Evolutionary conservation across 352 stramenopile species (phyloP), one percentile per base, ranked within the genome.

Genomic region (Phytopythium sindhum): DNA sequence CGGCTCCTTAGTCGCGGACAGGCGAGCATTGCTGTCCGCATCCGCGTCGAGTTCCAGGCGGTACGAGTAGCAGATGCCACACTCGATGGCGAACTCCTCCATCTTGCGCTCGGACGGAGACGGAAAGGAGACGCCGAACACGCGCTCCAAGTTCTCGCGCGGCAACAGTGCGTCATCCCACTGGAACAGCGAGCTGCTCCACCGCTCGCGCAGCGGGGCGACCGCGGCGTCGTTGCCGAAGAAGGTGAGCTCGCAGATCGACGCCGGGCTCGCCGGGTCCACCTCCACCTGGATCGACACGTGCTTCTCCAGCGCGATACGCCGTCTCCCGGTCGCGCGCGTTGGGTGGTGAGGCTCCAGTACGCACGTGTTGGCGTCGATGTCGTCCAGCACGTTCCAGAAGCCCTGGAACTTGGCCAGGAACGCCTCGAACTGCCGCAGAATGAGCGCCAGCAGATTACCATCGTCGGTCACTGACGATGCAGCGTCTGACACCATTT

Each of bases 21-120:
- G 24, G 0, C 23, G 47, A 8, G 0, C 23, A 11, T 21, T 44
- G 6, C 8, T n/a, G 2, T 45, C 26, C 0, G 23, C 39, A 31
- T 10, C 31, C 23, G 33, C 24, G 10, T n/a, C 59, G 4, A 70
- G 54, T 4, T 90, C 79, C 14, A 90, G 66, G 0, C 84, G 81
- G 56, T 96, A 96, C 63, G 73, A 86, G 65, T 97, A 97, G 72
- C 90, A 97, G 64, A 97, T 96, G 42, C 90, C 90, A 53, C 90
- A 96, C 67, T 97, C 90, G 21, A 89, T 60, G 4, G 80, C 80
- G 63, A 96, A 95, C 47, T 93, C 80, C 7, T 94, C 80, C 0
- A 63, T 51, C 31, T 76, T 75, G 12, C 70, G 73, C 12, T 70
- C 75, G 52, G 65, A 75, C 4, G 81, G 85, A 7, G 78, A 86